Evolutionary conservation across 805 yeast species (phyloP).

Genomic region (Yarrowia divulgata): DNA sequence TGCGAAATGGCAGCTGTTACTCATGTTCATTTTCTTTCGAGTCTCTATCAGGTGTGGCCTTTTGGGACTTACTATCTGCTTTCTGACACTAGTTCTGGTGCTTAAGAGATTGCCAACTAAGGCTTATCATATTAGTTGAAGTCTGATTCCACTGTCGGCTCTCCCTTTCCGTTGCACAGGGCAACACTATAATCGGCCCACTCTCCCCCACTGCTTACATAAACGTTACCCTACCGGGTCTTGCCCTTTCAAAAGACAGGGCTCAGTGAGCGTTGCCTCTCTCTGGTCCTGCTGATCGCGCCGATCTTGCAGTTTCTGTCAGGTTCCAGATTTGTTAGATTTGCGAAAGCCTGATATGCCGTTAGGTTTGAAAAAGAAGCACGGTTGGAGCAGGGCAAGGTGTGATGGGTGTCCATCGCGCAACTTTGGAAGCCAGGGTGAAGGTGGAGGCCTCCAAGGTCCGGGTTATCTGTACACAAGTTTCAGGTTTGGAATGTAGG

Average conservation of each 20-base stretch:
- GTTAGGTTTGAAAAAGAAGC: slow-evolving; percentile 23
- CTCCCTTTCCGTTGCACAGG: background rate
- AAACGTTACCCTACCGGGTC: slow-evolving; percentile 4
- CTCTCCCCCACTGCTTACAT: background rate
- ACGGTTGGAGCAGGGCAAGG: slow-evolving; percentile 15
- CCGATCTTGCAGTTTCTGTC: slow-evolving; percentile 37
- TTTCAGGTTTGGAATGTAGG: slow-evolving; percentile 7
- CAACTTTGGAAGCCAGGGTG: background rate
- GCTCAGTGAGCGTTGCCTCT: background rate
- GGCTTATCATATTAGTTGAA: too few relatives aligned
- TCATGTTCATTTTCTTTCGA: too few relatives aligned
- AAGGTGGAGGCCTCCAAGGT: background rate
- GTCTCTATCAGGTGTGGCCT: too few relatives aligned
- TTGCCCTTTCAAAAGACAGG: background rate
- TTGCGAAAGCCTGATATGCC: slow-evolving; percentile 27
- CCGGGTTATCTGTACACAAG: background rate
- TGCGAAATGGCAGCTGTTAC: background rate
- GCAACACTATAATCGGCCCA: background rate
- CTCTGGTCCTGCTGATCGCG: slow-evolving; percentile 28
- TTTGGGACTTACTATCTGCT: too few relatives aligned
- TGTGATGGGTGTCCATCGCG: background rate
- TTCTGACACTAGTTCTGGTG: too few relatives aligned
- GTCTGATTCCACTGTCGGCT: background rate
- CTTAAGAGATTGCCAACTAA: too few relatives aligned
- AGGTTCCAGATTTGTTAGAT: slow-evolving; percentile 34